Base-by-base conservation (phyloP, 2,329 filamentous ascomycete species). In the Penicillium sp. region DNA sequence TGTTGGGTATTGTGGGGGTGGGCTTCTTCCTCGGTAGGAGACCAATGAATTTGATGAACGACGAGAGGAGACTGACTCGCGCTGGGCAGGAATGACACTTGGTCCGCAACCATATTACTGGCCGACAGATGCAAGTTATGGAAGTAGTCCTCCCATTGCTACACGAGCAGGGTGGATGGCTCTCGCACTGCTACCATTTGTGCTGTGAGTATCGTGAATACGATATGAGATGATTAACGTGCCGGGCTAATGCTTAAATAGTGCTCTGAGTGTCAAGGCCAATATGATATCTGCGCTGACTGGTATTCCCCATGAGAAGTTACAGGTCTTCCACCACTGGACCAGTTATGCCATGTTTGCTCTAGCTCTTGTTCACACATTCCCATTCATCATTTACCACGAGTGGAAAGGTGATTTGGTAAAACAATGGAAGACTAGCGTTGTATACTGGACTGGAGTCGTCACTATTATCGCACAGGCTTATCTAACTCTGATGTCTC, bases 361-460 rank as follows among this genome's bases (percentile, higher is more conserved):
- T 19, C 73, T 85, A 1, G 82, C 83, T 0, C 70, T 87, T 4
- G 62, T 86, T 6, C 84, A 87, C 63, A 86, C 83, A 0, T 86
- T 86, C 50, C 84, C 84, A 0, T 87, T 85, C 62, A 80, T 87
- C 55, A 72, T 86, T 1, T 82, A 77, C 60, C 75, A 84, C 60
- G 74, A 80, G 23, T 67, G 72, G 57, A 77, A 75, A 42, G 79
- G 80, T 4, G 78, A 82, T 44, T 81, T 86, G 76, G 72, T 75
- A 9, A 67, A 63, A 35, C 62, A 78, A 55, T 85, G 79, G 71
- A 74, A 76, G 29, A 77, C 74, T 0, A 75, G 72, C 26, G 66
- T 83, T 0, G 70, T 77, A 2, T 86, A 84, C 67, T 81, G 82
- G 78, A 85, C 83, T 0, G 84, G 84, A 1, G 78, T 85, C 2